These are phyloP conservation scores for Agrocybe pediades DNA, from an alignment of 768 basidiomycete species.

Conservation along the genomic window DNA sequence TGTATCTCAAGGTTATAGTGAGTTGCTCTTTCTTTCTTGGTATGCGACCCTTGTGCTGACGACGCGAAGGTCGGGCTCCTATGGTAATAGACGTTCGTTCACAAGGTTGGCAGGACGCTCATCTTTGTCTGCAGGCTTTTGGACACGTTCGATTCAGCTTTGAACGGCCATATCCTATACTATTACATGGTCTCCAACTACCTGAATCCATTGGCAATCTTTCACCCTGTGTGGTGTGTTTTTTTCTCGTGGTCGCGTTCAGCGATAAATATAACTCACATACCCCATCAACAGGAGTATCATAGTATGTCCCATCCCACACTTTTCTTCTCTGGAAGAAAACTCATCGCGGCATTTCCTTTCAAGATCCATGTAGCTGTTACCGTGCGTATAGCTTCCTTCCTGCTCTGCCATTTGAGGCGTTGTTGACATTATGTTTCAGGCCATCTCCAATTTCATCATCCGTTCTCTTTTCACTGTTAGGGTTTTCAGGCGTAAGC, in stretches of 20 bases:
- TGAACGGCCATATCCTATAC: slow-evolving; percentile 59
- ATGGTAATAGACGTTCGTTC: slow-evolving; percentile 19
- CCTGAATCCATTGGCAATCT: slow-evolving; percentile 45
- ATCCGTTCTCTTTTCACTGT: slow-evolving; percentile 53
- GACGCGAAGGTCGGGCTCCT: slow-evolving; percentile 30
- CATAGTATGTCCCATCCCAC: slow-evolving; percentile 36
- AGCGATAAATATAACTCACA: background rate
- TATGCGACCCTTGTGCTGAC: background rate
- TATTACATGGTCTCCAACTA: slow-evolving; percentile 60
- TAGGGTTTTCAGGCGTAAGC: slow-evolving; percentile 50
- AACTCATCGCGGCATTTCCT: background rate
- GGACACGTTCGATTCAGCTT: slow-evolving; percentile 56
- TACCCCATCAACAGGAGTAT: slow-evolving; percentile 41
- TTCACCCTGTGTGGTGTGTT: slow-evolving; percentile 49
- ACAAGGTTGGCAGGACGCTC: background rate
- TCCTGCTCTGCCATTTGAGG: background rate
- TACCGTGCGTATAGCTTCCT: slow-evolving; percentile 40
- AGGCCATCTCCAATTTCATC: slow-evolving; percentile 53
- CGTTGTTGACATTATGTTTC: background rate
- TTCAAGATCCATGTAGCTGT: slow-evolving; percentile 52
- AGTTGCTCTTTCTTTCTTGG: slow-evolving; percentile 9
- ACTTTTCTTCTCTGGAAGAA: background rate
- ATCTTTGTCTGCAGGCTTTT: slow-evolving; percentile 35
- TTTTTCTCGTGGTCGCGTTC: background rate
- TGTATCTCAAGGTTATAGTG: slow-evolving; percentile 38